These are phyloP conservation scores for Xerocomus brunneocitrinus DNA, from an alignment of 768 basidiomycete genomes.

Conservation along the genomic window DNA sequence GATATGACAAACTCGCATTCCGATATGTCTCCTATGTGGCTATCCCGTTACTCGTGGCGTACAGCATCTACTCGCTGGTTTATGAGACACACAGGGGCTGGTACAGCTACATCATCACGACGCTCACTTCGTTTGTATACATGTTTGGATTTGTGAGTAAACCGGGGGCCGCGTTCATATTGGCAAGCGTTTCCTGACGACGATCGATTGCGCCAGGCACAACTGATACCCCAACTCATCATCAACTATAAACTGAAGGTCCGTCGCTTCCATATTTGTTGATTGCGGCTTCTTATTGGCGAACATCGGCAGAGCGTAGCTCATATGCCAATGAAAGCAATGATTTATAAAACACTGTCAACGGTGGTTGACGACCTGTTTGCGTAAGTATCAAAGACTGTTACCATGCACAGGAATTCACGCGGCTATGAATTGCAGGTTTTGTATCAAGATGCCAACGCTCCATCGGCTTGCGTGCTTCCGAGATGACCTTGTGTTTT, in stretches of 20 bases:
- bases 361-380: conserved; percentile 92
- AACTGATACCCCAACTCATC: conserved; percentile 82
- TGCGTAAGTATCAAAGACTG: conserved; percentile 49
- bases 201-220: conserved; percentile 49
- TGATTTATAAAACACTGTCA: conserved; percentile 92
- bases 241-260: conserved; percentile 98
- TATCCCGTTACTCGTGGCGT: conserved; percentile 71
- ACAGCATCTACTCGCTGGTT: conserved; percentile 75
- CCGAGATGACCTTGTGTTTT: conserved; percentile 88
- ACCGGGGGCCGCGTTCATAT: not conserved
- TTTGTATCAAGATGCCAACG: conserved; percentile 96
- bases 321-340: conserved; percentile 98
- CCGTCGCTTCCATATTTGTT: conserved; percentile 20
- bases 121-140: conserved; percentile 88
- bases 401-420: conserved; percentile 14
- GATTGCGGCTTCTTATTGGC: conserved; percentile 4
- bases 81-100: conserved; percentile 87
- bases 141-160: conserved; percentile 95
- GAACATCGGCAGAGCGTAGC: conserved; percentile 67
- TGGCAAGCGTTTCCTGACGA: conserved; percentile 9
- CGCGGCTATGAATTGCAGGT: conserved; percentile 41
- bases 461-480: conserved; percentile 89
- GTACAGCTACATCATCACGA: conserved; percentile 95
- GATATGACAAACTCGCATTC: conserved; percentile 92
- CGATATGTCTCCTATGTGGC: conserved; percentile 90